Evolutionary conservation across 2,329 filamentous ascomycete genomes (phyloP), one percentile per base, ranked within the genome.

Genomic region (Mariannaea elegans): DNA sequence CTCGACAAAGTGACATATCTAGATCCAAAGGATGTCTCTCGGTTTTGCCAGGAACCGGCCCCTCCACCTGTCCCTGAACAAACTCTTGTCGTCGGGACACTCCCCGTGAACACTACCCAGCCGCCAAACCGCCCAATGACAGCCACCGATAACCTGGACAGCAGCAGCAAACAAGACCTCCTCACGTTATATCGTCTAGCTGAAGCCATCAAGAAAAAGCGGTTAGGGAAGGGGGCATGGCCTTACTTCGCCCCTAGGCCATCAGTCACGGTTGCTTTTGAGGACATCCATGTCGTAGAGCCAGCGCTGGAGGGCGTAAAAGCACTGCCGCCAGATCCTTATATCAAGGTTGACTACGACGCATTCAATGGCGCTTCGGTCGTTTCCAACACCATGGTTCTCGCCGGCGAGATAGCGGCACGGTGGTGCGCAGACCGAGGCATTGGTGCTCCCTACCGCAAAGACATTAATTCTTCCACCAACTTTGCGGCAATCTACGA

Each of bases 321-420:
- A 13, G 58, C 72, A 3, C 74, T 81, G 34, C 66, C 71, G 1
- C 79, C 82, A 3, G 83, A 87, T 58, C 84, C 85, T 0, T 79
- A 80, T 55, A 87, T 87, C 65, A 73, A 73, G 16, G 73, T 78
- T 18, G 62, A 61, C 24, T 71, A 71, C 31, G 71, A 73, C 16
- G 45, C 64, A 2, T 76, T 72, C 8, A 73, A 61, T 5, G 72
- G 70, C 24, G 73, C 71, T 42, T 73, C 74, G 1, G 65, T 79
- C 4, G 78, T 80, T 10, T 65, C 73, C 47, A 77, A 73, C 45
- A 71, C 74, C 36, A 91, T 90, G 88, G 79, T 85, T 34, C 77
- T 89, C 4, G 87, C 86, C 12, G 86, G 86, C 53, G 81, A 89
- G 67, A 76, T 88, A 23, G 86, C 84, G 34, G 87, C 87, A 18